These are phyloP conservation scores for Babesia caballi DNA, from an alignment of 169 alveolate species.

Conservation along the genomic window DNA sequence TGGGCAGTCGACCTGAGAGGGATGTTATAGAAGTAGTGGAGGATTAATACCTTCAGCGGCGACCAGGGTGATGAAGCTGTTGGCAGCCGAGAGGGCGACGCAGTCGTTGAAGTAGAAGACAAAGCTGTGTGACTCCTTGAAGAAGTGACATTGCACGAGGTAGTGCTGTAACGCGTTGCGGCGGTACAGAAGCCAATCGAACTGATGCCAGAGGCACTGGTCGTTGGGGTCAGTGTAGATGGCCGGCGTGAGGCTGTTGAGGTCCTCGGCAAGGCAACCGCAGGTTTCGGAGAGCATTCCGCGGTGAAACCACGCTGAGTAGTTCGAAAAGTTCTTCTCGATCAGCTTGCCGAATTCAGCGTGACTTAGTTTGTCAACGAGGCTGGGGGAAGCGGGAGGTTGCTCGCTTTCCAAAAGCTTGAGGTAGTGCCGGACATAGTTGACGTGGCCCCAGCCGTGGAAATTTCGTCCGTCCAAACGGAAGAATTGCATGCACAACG, in stretches of 20 bases:
- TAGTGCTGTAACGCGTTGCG: slow-evolving; percentile 31
- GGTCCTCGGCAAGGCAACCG: slow-evolving; percentile 13
- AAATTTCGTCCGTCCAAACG: slow-evolving; percentile 61
- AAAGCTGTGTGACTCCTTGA: not conserved
- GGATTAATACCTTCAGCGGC: not conserved
- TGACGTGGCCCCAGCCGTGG: slow-evolving; percentile 64
- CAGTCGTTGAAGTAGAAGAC: slow-evolving; percentile 39
- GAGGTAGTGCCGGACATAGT: slow-evolving; percentile 46
- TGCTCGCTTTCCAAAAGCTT: slow-evolving; percentile 1
- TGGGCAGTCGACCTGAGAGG: not conserved
- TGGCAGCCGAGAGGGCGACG: slow-evolving; percentile 17
- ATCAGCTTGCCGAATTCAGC: slow-evolving; percentile 35
- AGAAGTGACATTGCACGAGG: not conserved
- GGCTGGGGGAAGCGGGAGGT: not conserved
- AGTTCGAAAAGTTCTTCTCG: slow-evolving; percentile 46
- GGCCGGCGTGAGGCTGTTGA: slow-evolving; percentile 34
- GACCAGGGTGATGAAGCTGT: not conserved
- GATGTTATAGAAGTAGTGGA: not conserved
- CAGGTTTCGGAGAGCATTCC: slow-evolving; percentile 12
- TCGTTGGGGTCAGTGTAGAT: slow-evolving; percentile 67
- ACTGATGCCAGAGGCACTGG: slow-evolving; percentile 57
- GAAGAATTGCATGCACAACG: slow-evolving; percentile 27
- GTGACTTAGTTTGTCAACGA: slow-evolving; percentile 13
- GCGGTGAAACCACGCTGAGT: slow-evolving; percentile 61
- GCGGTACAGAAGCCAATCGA: slow-evolving; percentile 44